phyloP scores from a whole-genome alignment of 768 basidiomycete genomes.

The Pulveroboletus sp. region DNA sequence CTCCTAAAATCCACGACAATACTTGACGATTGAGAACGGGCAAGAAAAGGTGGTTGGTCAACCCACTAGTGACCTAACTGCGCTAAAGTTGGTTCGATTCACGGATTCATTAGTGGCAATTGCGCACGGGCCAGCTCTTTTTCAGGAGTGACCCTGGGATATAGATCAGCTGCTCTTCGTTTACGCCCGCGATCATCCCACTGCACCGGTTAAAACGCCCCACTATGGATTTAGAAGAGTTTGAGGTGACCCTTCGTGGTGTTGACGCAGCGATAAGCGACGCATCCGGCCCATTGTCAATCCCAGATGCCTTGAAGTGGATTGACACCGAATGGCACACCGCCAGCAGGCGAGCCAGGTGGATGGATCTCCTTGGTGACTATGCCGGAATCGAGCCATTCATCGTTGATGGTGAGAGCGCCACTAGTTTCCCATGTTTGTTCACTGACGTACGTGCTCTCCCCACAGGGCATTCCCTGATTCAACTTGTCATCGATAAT shows the following conservation, averaged over 20 bases:
- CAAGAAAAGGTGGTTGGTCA: no score
- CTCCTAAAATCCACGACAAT: not conserved
- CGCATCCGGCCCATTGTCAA: conserved; percentile 4
- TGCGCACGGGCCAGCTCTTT: conserved; percentile 16
- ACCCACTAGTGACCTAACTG: not conserved
- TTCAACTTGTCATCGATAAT: conserved; percentile 59
- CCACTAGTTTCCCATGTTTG: not conserved
- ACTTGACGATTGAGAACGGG: not conserved
- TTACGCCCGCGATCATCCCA: not conserved
- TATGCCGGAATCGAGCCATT: conserved; percentile 69
- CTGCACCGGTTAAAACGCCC: not conserved
- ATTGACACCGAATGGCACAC: conserved; percentile 42
- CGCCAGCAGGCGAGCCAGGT: conserved; percentile 38
- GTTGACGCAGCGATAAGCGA: not conserved
- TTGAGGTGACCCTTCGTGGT: conserved; percentile 24
- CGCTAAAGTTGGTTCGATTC: no score
- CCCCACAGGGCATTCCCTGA: conserved; percentile 55
- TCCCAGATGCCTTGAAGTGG: conserved; percentile 24
- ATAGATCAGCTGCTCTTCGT: not conserved
- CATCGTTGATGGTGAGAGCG: conserved; percentile 53
- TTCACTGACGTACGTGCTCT: conserved; percentile 1
- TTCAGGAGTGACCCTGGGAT: not conserved
- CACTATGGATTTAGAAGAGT: conserved; percentile 40
- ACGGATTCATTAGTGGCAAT: no score
- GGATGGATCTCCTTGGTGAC: conserved; percentile 73